Conservation (phyloP, 345 rosid genomes). For the Pelargonium nanum region DNA sequence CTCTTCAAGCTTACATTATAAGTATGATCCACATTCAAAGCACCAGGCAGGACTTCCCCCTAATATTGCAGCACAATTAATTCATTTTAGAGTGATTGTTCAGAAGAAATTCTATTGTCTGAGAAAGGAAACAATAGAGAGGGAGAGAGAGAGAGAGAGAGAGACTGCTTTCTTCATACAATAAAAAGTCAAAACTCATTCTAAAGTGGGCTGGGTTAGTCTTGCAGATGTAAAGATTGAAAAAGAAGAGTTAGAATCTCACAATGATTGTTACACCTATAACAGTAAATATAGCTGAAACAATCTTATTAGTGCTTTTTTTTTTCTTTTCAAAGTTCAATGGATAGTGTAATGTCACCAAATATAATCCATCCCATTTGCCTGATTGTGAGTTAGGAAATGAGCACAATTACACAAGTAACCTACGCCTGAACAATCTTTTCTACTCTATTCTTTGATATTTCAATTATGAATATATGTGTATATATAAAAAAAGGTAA, state of each 20-base stretch:
- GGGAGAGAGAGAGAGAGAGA: not conserved
- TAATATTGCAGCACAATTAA: constrained; percentile 21
- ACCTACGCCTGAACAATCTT: not conserved
- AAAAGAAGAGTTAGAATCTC: not conserved
- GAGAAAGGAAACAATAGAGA: not conserved
- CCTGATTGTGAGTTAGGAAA: not conserved
- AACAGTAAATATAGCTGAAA: not conserved
- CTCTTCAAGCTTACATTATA: constrained; percentile 53
- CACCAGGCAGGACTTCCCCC: constrained; percentile 26
- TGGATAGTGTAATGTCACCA: not conserved
- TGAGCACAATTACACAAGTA: not conserved
- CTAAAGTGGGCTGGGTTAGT: no score
- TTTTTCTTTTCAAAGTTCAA: not conserved
- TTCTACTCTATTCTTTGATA: not conserved
- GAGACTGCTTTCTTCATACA: no score
- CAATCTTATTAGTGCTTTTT: not conserved
- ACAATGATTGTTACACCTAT: not conserved
- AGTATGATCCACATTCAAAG: constrained; percentile 27
- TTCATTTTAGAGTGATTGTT: constrained; percentile 1
- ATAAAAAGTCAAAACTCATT: no score
- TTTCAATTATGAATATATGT: not conserved
- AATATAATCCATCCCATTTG: not conserved
- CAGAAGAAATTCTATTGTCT: not conserved
- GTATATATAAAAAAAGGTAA: not conserved
- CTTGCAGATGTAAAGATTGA: not conserved